Percentiles rank a stretch among this genome's conserved stretches.
Evolutionary conservation across 805 yeast genomes (phyloP).

Genomic region (Saturnispora silvae): DNA sequence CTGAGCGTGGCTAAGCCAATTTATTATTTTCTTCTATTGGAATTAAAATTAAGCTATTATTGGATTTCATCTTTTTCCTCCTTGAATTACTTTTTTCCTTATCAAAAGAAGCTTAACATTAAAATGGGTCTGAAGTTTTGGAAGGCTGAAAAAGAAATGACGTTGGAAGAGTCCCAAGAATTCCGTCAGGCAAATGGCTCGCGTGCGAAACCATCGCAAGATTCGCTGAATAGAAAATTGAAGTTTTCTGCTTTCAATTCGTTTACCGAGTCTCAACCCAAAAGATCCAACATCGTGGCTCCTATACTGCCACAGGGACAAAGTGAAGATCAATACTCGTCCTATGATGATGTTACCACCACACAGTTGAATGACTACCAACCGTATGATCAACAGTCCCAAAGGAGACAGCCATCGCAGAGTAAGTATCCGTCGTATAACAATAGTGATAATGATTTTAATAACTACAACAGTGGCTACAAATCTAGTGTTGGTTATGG

Average conservation of each 20-base stretch:
- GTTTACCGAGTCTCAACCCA: slow-evolving; percentile 32
- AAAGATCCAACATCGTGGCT: slow-evolving; percentile 7
- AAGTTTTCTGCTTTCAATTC: slow-evolving; percentile 39
- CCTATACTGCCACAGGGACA: slow-evolving; percentile 16
- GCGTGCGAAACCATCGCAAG: slow-evolving; percentile 28
- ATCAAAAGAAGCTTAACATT: no score
- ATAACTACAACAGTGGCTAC: neutral
- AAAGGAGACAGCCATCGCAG: neutral
- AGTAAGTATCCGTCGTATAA: neutral
- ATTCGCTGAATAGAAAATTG: slow-evolving; percentile 26
- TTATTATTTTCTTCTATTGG: no score
- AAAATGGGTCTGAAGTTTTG: slow-evolving; percentile 45
- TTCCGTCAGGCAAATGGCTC: slow-evolving; percentile 31
- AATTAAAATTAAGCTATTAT: no score
- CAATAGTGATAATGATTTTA: slow-evolving; percentile 1
- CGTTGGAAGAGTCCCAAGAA: slow-evolving; percentile 31
- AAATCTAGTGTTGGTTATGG: neutral
- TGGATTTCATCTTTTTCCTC: no score
- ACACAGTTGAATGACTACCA: slow-evolving; percentile 1
- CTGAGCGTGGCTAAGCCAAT: no score
- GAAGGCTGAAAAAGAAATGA: slow-evolving; percentile 39
- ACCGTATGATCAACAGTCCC: neutral
- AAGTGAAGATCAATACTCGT: slow-evolving; percentile 9
- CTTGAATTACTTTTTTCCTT: no score
- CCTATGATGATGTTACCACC: neutral